Percentiles rank a stretch among this genome's conserved stretches.
phyloP scores from a whole-genome alignment of 2,329 filamentous ascomycete species.

The Colletotrichum shisoi region DNA sequence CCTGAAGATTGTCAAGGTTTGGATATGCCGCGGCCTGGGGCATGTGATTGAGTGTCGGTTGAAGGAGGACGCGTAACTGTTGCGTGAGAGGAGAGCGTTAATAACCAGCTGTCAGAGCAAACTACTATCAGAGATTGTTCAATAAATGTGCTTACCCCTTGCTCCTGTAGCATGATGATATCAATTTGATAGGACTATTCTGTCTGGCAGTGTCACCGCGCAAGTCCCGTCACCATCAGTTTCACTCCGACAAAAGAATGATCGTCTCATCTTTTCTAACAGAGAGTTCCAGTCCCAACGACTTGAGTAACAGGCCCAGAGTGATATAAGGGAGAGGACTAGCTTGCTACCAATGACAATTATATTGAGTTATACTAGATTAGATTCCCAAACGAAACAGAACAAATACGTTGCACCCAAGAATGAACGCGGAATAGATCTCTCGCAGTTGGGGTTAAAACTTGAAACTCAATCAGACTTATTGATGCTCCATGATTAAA shows the following conservation, averaged over 20 bases:
- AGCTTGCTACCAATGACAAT: too few species aligned
- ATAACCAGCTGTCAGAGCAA: too few species aligned
- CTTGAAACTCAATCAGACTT: too few species aligned
- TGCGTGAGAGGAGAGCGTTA: background rate
- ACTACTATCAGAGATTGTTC: background rate
- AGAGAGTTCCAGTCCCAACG: background rate
- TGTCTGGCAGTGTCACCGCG: background rate
- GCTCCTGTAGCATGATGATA: background rate
- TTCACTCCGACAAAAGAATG: background rate
- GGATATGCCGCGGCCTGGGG: slow-evolving; percentile 29
- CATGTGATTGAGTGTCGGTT: slow-evolving; percentile 31
- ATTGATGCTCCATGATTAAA: background rate
- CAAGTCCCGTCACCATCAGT: background rate
- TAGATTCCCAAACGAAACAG: too few species aligned
- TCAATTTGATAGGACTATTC: background rate
- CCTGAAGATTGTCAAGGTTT: slow-evolving; percentile 23
- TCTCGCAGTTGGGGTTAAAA: background rate
- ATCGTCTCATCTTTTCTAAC: background rate
- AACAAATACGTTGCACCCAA: background rate
- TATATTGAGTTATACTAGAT: background rate
- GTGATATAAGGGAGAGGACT: background rate
- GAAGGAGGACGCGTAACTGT: slow-evolving; percentile 14
- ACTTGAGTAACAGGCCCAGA: background rate
- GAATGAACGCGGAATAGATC: background rate
- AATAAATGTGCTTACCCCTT: background rate